These are phyloP conservation scores for Fusarium sp. DNA, from an alignment of 2,329 filamentous ascomycete species.

Conservation along the genomic window DNA sequence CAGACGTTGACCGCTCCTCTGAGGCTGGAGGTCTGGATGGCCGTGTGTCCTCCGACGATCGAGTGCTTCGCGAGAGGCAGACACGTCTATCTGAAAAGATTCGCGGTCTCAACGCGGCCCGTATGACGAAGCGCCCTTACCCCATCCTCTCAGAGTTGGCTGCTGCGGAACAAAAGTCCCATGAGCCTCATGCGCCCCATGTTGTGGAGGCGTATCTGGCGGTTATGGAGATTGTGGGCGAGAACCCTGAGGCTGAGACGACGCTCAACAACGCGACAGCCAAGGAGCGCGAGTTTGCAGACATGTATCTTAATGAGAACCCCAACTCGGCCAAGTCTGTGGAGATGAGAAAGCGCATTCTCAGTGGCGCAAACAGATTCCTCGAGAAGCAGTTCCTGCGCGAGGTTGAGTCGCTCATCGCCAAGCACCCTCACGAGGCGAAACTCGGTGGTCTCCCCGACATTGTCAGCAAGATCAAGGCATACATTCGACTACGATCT, in stretches of 20 bases:
- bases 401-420: slow-evolving; percentile 81
- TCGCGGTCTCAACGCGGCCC: slow-evolving; percentile 79
- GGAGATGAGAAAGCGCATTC: slow-evolving; percentile 80
- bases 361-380: slow-evolving; percentile 82
- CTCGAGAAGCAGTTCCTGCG: slow-evolving; percentile 85
- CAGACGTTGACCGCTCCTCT: slow-evolving; percentile 73
- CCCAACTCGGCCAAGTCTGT: slow-evolving; percentile 72
- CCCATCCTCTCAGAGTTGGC: slow-evolving; percentile 82
- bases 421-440: slow-evolving; percentile 88
- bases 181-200: slow-evolving; percentile 78
- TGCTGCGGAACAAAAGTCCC: slow-evolving; percentile 76
- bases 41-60: slow-evolving; percentile 71
- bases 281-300: slow-evolving; percentile 80
- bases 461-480: slow-evolving; percentile 89
- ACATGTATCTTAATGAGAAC: slow-evolving; percentile 81
- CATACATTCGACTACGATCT: slow-evolving; percentile 86
- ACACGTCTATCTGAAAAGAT: slow-evolving; percentile 83
- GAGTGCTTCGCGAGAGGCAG: slow-evolving; percentile 86
- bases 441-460: slow-evolving; percentile 90
- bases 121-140: slow-evolving; percentile 74
- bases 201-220: slow-evolving; percentile 86
- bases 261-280: slow-evolving; percentile 72
- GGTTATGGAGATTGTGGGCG: slow-evolving; percentile 81
- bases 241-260: slow-evolving; percentile 71
- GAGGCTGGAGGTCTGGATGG: slow-evolving; percentile 58